Percentiles rank a stretch among this genome's conserved stretches.
These are phyloP conservation scores for Coniochaeta prunicola DNA, from an alignment of 2,329 filamentous ascomycete species.

Conservation along the genomic window DNA sequence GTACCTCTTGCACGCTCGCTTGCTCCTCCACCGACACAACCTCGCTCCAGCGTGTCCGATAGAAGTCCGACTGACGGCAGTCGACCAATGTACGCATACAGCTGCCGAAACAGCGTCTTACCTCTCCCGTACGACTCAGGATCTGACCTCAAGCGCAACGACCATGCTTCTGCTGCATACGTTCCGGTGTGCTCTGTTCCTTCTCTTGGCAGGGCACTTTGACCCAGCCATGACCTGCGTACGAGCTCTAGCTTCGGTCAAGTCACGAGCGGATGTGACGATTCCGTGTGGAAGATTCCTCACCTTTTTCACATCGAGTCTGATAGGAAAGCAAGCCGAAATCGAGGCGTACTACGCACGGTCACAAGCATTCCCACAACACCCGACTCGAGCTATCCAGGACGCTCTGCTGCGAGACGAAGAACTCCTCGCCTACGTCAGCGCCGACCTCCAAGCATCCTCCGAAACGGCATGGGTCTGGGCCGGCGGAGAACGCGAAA, in stretches of 20 bases:
- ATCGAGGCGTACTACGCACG: constrained; percentile 28
- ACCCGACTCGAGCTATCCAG: constrained; percentile 18
- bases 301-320: constrained; percentile 66
- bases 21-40: constrained; percentile 85
- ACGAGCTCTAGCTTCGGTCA: constrained; percentile 63
- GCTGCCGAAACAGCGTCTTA: constrained; percentile 74
- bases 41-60: constrained; percentile 63
- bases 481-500: constrained; percentile 51
- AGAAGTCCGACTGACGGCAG: constrained; percentile 60
- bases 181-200: constrained; percentile 77
- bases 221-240: constrained; percentile 67
- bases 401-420: constrained; percentile 57
- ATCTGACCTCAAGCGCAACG: constrained; percentile 60
- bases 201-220: constrained; percentile 68
- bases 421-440: constrained; percentile 80
- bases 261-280: constrained; percentile 64
- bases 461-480: constrained; percentile 77
- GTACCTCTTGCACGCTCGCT: constrained; percentile 74
- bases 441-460: constrained; percentile 78
- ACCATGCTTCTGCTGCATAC: constrained; percentile 75
- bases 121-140: constrained; percentile 54
- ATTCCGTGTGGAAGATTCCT: constrained; percentile 74
- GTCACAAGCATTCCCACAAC: constrained; percentile 11
- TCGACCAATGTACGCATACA: constrained; percentile 69
- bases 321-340: constrained; percentile 50